Evolutionary conservation across 768 basidiomycete species (phyloP), one percentile per base, ranked within the genome.

Genomic region (Leucogyrophana mollusca): DNA sequence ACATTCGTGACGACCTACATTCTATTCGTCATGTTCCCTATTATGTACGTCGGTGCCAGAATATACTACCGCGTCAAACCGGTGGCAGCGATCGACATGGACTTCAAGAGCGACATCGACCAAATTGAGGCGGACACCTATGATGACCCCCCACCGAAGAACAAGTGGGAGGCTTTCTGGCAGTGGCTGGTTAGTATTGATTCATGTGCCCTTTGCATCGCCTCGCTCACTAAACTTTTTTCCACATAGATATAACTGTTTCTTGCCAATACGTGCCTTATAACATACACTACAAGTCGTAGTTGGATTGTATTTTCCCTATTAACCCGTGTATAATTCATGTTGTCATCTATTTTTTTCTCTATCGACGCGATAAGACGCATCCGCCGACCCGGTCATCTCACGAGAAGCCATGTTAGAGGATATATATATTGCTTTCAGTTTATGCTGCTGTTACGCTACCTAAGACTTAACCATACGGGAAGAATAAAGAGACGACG

Each of bases 1-100:
- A 74, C 65, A n/a, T 94, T 95, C 56, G 74, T 94, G 44, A 92
- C 91, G 18, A 90, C 81, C 62, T 96, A 94, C 64, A 60, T 93
- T 35, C 88, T 86, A 17, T 61, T 82, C 4, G 52, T 59, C n/a
- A 43, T 84, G 24, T 91, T 93, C 80, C 90, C 90, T 16, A 43
- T 93, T 40, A 59, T 95, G 30, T 95, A 88, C 65, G 7, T 74
- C 30, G 73, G 66, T 14, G 78, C 83, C 49, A 80, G 79, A 57
- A 50, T 85, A 33, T 75, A 72, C 60, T 51, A 61, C 34, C 46
- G 51, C 33, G 0, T 17, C 4, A 60, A 67, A 30, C 48, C 53
- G 9, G 50, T 65, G 24, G 54, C 43, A 25, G 52, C 82, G 0
- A 58, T 74, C 17, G 82, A 94, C 27, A 94, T 97, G 89, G 94